Conservation (phyloP, 768 basidiomycete genomes). For the Chiua virens region DNA sequence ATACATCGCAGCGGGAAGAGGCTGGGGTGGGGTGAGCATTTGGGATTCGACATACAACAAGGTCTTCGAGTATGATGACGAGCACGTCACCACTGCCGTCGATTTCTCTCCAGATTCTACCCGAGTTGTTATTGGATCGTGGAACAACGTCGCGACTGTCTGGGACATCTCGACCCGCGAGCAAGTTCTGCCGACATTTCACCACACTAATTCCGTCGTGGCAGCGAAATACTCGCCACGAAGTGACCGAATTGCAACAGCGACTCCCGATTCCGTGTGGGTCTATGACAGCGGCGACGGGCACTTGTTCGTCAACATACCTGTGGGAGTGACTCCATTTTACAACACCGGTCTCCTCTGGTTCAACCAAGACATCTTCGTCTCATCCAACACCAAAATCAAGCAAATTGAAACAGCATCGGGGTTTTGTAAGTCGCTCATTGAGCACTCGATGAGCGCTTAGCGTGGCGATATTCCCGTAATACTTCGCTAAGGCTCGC, state of each 20-base stretch:
- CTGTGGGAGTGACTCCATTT: not conserved
- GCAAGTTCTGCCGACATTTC: not conserved
- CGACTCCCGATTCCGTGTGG: not conserved
- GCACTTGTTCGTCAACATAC: not conserved
- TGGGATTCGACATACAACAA: too few species aligned
- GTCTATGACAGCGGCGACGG: constrained; percentile 1
- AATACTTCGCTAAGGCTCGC: too few species aligned
- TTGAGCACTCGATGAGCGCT: too few species aligned
- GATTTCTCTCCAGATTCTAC: too few species aligned
- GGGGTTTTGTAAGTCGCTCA: not conserved
- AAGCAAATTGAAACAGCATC: not conserved
- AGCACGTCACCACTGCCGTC: too few species aligned
- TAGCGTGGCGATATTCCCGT: too few species aligned
- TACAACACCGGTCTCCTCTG: constrained; percentile 5
- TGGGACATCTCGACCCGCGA: too few species aligned
- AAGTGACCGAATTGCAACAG: constrained; percentile 5
- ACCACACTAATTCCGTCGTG: not conserved
- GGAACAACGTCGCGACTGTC: too few species aligned
- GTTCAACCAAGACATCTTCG: not conserved
- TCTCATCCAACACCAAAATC: not conserved
- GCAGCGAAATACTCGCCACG: constrained; percentile 1
- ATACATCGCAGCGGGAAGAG: too few species aligned
- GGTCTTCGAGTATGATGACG: too few species aligned
- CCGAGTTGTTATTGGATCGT: too few species aligned
- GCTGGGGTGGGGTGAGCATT: too few species aligned